Conservation (phyloP, 768 basidiomycete genomes). For the Suillus bovinus region DNA sequence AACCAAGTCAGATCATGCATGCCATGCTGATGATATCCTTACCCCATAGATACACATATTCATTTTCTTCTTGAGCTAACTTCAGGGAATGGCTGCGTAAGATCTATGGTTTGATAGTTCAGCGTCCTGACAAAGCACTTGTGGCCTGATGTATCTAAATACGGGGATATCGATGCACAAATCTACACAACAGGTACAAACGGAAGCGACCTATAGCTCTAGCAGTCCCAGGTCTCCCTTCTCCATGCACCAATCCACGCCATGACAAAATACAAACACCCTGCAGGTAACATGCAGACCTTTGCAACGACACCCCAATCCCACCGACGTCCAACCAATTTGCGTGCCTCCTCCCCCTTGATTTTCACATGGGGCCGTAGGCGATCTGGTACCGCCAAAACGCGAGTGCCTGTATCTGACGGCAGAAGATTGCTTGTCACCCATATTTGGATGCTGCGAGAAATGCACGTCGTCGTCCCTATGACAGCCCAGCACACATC, state of each 20-base stretch:
- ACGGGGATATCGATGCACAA: not conserved
- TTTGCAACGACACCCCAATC: conserved; percentile 75
- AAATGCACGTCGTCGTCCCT: conserved; percentile 83
- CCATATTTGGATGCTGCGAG: conserved; percentile 89
- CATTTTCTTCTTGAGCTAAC: not conserved
- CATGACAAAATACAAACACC: conserved; percentile 75
- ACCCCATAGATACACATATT: not conserved
- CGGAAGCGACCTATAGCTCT: not conserved
- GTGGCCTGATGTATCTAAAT: not conserved
- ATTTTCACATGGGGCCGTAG: conserved; percentile 24
- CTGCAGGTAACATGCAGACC: conserved; percentile 74
- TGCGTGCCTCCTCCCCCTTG: conserved; percentile 20
- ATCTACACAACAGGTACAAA: not conserved
- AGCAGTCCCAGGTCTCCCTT: conserved; percentile 36
- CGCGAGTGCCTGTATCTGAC: conserved; percentile 12
- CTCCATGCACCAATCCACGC: conserved; percentile 61
- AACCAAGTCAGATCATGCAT: not conserved
- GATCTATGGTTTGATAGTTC: not conserved
- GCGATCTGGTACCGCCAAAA: conserved; percentile 20
- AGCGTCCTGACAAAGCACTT: not conserved
- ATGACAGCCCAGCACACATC: conserved; percentile 90
- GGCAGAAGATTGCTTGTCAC: conserved; percentile 83
- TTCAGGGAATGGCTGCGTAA: not conserved
- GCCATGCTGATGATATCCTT: not conserved
- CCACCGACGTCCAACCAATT: conserved; percentile 61